Evolutionary conservation across 306 rosid genomes (phyloP), one percentile per base, ranked within the genome.

Genomic region (Prunus kanzakura): DNA sequence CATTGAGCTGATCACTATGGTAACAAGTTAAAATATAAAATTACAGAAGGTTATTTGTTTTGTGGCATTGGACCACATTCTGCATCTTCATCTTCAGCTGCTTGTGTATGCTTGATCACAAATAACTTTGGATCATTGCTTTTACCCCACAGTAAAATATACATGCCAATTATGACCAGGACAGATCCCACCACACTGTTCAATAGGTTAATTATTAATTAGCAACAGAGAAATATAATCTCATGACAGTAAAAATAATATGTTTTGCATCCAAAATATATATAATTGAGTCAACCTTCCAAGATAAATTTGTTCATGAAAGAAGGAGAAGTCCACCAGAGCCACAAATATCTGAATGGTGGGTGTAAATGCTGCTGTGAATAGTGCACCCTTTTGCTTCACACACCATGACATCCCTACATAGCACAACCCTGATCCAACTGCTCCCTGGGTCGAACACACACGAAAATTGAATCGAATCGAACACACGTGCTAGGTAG

Each of bases 401-500:
- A 94, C 90, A 79, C 97, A 90, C 98, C 98, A 89, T 80, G 98
- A 85, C 96, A 94, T 94, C 64, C 95, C 93, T 73, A 89, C 98
- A 41, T 94, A 92, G 85, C 97, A 89, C 87, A 94, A 71, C 65
- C 93, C 98, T 43, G 98, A 90, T 35, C 97, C 97, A 63, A 94
- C 91, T 80, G 79, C 64, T 22, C 98, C 98, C 98, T 94, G 77
- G n/a, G 19, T 25, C 27, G 9, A 80, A 77, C 4, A 29, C 9
- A 69, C 19, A 12, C 3, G 29, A 23, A 71, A 30, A 27, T 60
- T 1, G 10, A 76, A 12, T 3, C 46, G 15, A 2, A 29, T 15
- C 46, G 4, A 16, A 30, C 67, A 30, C 67, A 30, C 16, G 13
- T 7, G n/a, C 13, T 63, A 1, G 32, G n/a, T 56, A 56, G 20